Base-by-base conservation (phyloP, 2,329 filamentous ascomycete genomes). In the Monilinia fructigena region DNA sequence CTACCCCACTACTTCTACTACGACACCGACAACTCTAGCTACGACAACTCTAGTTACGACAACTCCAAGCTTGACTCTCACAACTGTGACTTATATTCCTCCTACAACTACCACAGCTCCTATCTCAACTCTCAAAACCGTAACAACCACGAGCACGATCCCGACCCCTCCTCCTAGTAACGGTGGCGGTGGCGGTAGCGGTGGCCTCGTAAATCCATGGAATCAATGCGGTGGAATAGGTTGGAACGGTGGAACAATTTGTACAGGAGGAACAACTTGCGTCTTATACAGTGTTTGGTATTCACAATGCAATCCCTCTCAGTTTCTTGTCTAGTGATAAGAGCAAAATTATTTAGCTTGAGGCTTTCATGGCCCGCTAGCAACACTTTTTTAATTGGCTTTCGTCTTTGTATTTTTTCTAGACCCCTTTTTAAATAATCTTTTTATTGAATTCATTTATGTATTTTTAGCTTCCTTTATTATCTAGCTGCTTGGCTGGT, bases 141-240 rank as follows among this genome's bases (percentile, higher is more conserved):
- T 70, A 1, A 67, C 70, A 20, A 71, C 73, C 45, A 20, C 45
- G 7, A 20, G 4, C 45, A 10, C 45, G 7, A 20, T 20, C n/a
- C 40, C 40, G 16, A 16, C 1, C 2, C 40, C 40, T 5, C 4
- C 40, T 4, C 40, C 40, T 16, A 72, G 71, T 31, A 71, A 70
- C 10, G 68, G 70, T 7, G 18, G 70, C 10, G 68, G 70, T 7
- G 18, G 45, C 10, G 28, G 54, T 18, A 45, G 65, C 16, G 40
- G 26, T 28, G 28, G 66, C 5, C n/a, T 48, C 67, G 66, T 69
- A 3, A 31, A 47, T 54, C 61, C 68, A 14, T 68, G 55, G 63
- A 66, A 55, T 23, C 58, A 69, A 59, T 74, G 72, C 52, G 72
- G 61, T n/a, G 72, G 72, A 18, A 20, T 68, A 26, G 71, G 68